A percentile compares a stretch with the other conserved stretches of the same genome.
phyloP scores from a whole-genome alignment of 495 filamentous ascomycete species.

The Tuber umbilicatum region DNA sequence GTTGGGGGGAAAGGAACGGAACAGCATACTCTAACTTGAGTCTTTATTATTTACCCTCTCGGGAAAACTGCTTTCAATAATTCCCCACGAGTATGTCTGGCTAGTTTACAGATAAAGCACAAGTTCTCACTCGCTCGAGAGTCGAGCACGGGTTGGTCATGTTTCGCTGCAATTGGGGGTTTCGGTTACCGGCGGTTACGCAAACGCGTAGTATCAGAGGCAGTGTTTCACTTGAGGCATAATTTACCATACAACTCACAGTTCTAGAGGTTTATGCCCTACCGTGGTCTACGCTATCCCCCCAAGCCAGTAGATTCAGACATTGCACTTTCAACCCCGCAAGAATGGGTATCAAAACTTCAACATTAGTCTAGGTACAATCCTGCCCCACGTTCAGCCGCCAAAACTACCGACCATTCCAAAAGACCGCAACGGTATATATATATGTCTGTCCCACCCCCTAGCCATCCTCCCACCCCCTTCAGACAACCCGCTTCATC shows the following conservation, averaged over 20 bases:
- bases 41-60: neutral
- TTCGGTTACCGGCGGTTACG: neutral
- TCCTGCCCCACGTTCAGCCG: neutral
- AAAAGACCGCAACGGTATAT: neutral
- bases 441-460: neutral
- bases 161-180: neutral
- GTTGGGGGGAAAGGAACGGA: too few species aligned
- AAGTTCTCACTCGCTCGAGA: neutral
- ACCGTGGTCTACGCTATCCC: neutral
- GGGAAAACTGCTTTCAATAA: neutral
- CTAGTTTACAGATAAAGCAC: neutral
- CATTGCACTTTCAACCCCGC: neutral
- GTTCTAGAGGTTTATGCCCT: neutral
- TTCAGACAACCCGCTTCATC: neutral
- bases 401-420: neutral
- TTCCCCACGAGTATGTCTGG: neutral
- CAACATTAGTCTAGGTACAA: slow-evolving; percentile 3
- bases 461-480: neutral
- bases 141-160: neutral
- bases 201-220: neutral
- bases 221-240: neutral
- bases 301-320: neutral
- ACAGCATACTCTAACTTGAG: neutral
- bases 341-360: neutral
- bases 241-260: neutral